These are phyloP conservation scores for Mycena haematopus DNA, from an alignment of 768 basidiomycete species.

Conservation along the genomic window DNA sequence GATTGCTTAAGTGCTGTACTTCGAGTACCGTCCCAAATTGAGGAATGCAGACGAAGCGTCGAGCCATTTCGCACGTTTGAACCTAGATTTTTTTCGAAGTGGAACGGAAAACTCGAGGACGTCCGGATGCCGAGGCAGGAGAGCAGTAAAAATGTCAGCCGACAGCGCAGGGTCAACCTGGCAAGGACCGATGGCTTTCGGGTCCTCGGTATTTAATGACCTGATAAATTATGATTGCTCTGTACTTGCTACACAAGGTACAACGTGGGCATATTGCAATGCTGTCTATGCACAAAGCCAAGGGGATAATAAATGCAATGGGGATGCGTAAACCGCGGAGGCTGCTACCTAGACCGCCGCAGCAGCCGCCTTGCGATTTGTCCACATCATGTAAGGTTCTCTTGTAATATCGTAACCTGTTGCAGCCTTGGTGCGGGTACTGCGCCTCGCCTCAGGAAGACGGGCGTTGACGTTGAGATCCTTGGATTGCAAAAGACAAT, in stretches of 20 bases:
- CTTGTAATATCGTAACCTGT: conserved; percentile 68
- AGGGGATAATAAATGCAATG: conserved; percentile 19
- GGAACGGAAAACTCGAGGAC: too few relatives aligned
- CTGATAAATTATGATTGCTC: conserved; percentile 24
- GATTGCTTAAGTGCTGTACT: too few relatives aligned
- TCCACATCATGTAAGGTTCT: conserved; percentile 90
- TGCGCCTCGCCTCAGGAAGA: conserved; percentile 81
- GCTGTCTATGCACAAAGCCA: conserved; percentile 27
- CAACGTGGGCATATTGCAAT: conserved; percentile 27
- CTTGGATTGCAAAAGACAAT: conserved; percentile 43
- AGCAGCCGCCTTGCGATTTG: conserved; percentile 69
- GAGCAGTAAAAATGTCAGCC: too few relatives aligned
- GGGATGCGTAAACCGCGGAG: conserved; percentile 8
- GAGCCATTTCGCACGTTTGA: too few relatives aligned
- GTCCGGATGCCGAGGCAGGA: too few relatives aligned
- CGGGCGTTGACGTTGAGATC: conserved; percentile 74
- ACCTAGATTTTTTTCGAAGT: too few relatives aligned
- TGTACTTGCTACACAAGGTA: conserved; percentile 8
- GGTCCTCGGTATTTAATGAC: conserved; percentile 20
- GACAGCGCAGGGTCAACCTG: too few relatives aligned
- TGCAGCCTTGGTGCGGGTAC: conserved; percentile 68
- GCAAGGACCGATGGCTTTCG: neutral
- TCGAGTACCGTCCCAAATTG: too few relatives aligned
- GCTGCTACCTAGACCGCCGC: conserved; percentile 46
- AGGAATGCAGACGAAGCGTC: too few relatives aligned